Conservation (phyloP, 768 basidiomycete genomes). For the Phlegmacium glaucopus region DNA sequence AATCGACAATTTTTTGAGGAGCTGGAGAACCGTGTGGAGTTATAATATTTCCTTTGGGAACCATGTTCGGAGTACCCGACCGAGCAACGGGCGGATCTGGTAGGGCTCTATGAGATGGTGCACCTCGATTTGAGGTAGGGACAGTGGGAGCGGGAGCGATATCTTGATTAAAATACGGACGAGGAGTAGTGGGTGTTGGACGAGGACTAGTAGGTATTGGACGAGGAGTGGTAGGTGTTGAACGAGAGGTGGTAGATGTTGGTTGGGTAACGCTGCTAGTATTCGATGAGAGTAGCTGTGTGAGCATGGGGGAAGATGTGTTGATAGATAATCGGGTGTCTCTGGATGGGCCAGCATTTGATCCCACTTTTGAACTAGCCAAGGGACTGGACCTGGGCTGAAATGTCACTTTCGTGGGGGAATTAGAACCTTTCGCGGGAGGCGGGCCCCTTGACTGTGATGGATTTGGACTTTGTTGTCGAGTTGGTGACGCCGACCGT, state of each 20-base stretch:
- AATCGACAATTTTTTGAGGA: neutral
- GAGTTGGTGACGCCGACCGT: constrained; percentile 7
- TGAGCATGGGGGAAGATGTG: constrained; percentile 16
- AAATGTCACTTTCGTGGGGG: constrained; percentile 21
- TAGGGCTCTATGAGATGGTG: constrained; percentile 1
- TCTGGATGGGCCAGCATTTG: constrained; percentile 11
- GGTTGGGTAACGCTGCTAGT: constrained; percentile 15
- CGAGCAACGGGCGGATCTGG: neutral
- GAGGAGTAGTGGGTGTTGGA: constrained; percentile 21
- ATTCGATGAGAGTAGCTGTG: constrained; percentile 18
- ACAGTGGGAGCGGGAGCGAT: constrained; percentile 1
- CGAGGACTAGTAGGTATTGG: constrained; percentile 9
- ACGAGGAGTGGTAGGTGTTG: constrained; percentile 21
- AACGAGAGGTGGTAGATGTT: constrained; percentile 10
- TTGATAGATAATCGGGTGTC: constrained; percentile 2
- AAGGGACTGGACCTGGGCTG: constrained; percentile 35
- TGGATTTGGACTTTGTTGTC: too few species aligned
- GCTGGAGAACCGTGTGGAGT: neutral
- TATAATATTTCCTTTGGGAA: too few species aligned
- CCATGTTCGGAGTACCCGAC: neutral
- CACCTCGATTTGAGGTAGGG: neutral
- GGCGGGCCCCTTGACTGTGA: constrained; percentile 4
- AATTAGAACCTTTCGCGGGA: constrained; percentile 20
- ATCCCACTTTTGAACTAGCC: constrained; percentile 19
- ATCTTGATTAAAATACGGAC: constrained; percentile 15